Percentiles rank a stretch among this genome's conserved stretches.
Conservation (phyloP, 495 filamentous ascomycete species). For the Xylaria palmicola region DNA sequence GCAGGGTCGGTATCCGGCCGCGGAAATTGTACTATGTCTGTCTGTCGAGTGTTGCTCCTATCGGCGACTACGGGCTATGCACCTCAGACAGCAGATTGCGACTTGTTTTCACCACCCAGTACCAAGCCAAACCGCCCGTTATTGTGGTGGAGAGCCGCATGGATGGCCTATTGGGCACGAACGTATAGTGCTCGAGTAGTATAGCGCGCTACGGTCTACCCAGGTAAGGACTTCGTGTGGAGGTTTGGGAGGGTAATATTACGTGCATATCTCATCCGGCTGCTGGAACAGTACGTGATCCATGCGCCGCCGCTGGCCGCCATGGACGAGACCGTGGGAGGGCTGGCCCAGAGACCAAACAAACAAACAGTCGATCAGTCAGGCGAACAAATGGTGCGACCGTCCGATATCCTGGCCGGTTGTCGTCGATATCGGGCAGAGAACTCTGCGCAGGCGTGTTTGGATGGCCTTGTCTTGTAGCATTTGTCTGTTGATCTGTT, state of each 20-base stretch:
- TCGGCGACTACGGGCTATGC: constrained; percentile 7
- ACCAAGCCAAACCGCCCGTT: not conserved
- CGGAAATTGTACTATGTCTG: constrained; percentile 15
- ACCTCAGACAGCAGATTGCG: not conserved
- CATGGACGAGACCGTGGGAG: not conserved
- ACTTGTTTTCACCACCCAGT: constrained; percentile 9
- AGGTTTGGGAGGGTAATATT: constrained; percentile 10
- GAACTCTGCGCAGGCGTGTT: not conserved
- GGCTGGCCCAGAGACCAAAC: not conserved
- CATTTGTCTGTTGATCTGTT: not conserved
- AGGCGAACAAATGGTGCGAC: not conserved
- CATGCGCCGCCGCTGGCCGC: not conserved
- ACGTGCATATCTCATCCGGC: constrained; percentile 11
- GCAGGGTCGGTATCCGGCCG: constrained; percentile 10
- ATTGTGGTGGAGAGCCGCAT: not conserved
- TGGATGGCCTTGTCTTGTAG: not conserved
- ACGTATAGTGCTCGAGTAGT: not conserved
- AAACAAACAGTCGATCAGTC: constrained; percentile 10
- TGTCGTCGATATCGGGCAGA: not conserved
- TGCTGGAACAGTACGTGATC: not conserved
- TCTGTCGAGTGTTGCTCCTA: not conserved
- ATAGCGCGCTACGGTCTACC: not conserved
- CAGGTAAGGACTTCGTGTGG: not conserved
- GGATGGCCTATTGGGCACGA: not conserved
- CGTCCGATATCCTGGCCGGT: not conserved